These are phyloP conservation scores for Ceriops tagal DNA, from an alignment of 345 rosid species.

Conservation along the genomic window DNA sequence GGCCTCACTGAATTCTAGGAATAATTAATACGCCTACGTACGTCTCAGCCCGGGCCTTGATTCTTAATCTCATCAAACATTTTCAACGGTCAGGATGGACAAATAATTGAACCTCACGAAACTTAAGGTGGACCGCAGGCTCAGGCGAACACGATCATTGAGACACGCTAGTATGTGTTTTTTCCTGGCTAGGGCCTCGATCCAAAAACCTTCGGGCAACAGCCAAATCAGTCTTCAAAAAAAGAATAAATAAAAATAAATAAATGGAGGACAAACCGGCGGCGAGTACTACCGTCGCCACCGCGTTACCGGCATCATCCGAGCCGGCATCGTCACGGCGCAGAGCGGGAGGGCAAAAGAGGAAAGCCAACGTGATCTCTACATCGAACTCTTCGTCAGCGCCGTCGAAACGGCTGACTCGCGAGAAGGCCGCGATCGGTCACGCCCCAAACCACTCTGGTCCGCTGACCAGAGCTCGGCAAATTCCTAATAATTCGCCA, in stretches of 20 bases:
- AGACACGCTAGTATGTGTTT: too few relatives aligned
- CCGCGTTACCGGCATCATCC: conserved; percentile 47
- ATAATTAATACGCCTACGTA: too few relatives aligned
- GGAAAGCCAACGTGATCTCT: conserved; percentile 59
- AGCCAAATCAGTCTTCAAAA: too few relatives aligned
- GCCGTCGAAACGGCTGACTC: conserved; percentile 66
- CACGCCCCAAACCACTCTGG: conserved; percentile 72
- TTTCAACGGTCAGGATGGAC: too few relatives aligned
- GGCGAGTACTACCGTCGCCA: conserved; percentile 21
- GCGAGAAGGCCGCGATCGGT: conserved; percentile 70
- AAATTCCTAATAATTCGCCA: conserved; percentile 48
- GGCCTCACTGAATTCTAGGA: too few relatives aligned
- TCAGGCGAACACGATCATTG: too few relatives aligned
- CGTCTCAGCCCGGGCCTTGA: too few relatives aligned
- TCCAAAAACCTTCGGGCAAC: too few relatives aligned
- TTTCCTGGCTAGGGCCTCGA: too few relatives aligned
- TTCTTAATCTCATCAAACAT: too few relatives aligned
- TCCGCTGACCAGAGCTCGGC: conserved; percentile 91
- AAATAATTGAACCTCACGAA: too few relatives aligned
- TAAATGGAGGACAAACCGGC: conserved; percentile 34
- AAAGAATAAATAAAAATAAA: neutral
- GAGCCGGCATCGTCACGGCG: conserved; percentile 66
- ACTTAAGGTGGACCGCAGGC: too few relatives aligned
- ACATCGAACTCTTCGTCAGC: conserved; percentile 44
- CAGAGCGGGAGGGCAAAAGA: conserved; percentile 63